Conservation (phyloP, 371 early-diverging fungal genomes). For the Caulochytrium protostelioides region DNA sequence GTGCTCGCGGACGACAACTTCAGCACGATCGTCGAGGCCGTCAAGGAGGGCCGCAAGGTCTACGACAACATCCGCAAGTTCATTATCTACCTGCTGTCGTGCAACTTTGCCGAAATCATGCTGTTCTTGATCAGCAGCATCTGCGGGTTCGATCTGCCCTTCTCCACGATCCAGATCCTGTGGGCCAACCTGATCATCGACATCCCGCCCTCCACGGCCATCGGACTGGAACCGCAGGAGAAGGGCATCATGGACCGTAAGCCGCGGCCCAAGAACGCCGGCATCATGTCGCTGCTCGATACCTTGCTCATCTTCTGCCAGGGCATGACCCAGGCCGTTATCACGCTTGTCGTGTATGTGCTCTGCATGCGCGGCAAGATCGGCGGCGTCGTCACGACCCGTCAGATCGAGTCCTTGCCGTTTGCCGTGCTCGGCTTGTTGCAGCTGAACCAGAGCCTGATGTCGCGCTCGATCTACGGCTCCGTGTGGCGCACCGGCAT, state of each 20-base stretch:
- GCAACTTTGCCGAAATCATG: conserved; percentile 46
- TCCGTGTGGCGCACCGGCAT: conserved; percentile 49
- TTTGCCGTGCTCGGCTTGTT: conserved; percentile 52
- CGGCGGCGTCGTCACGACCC: conserved; percentile 8
- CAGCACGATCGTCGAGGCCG: conserved; percentile 58
- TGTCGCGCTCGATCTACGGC: conserved; percentile 41
- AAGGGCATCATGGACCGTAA: conserved; percentile 52
- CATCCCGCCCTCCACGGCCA: conserved; percentile 32
- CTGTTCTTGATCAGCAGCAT: conserved; percentile 14
- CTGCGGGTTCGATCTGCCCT: conserved; percentile 14
- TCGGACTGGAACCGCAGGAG: conserved; percentile 55
- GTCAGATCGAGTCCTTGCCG: conserved; percentile 26
- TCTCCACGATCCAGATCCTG: conserved; percentile 49
- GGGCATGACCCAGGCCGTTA: conserved; percentile 40
- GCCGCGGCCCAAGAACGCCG: conserved; percentile 46
- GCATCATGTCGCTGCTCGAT: conserved; percentile 38
- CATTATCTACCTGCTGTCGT: conserved; percentile 65
- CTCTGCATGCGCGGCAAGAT: conserved; percentile 6
- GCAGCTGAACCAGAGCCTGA: conserved; percentile 58
- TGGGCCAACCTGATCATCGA: conserved; percentile 63
- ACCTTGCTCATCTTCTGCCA: conserved; percentile 40
- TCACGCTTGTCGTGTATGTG: conserved; percentile 45
- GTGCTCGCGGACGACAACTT: conserved; percentile 73
- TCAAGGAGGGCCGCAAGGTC: conserved; percentile 62
- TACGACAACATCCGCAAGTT: conserved; percentile 83